Conservation (phyloP, 2,329 filamentous ascomycete genomes). For the Colletotrichum sp. region DNA sequence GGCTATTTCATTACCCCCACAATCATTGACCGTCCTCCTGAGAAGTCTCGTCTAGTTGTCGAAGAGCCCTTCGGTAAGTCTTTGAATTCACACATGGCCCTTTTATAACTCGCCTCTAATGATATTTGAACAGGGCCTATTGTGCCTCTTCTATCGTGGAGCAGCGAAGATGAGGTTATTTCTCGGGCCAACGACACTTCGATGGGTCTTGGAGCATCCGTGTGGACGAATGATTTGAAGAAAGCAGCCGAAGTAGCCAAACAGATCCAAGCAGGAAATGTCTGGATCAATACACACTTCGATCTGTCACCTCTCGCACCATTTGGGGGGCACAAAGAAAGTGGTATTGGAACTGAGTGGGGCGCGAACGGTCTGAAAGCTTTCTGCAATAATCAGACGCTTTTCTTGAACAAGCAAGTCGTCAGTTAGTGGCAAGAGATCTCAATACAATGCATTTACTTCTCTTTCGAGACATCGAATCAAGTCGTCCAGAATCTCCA, state of each 20-base stretch:
- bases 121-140: not conserved
- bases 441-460: not conserved
- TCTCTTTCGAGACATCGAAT: not conserved
- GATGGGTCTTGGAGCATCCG: conserved; percentile 61
- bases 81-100: not conserved
- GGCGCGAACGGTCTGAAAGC: not conserved
- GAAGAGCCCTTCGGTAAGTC: not conserved
- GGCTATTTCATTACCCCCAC: not conserved
- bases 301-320: not conserved
- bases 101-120: not conserved
- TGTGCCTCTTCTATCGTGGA: conserved; percentile 64
- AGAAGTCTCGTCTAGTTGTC: not conserved
- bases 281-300: not conserved
- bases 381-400: not conserved
- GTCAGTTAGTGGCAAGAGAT: not conserved
- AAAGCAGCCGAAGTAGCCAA: conserved; percentile 53
- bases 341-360: not conserved
- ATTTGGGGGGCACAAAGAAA: not conserved
- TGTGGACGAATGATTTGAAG: conserved; percentile 61
- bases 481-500: accelerated
- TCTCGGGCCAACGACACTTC: conserved; percentile 57
- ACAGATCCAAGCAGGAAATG: not conserved
- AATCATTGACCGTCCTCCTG: not conserved
- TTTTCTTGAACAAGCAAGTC: not conserved
- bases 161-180: conserved; percentile 64